These are phyloP conservation scores for Pyronema domesticum DNA, from an alignment of 495 filamentous ascomycete species.

Conservation along the genomic window DNA sequence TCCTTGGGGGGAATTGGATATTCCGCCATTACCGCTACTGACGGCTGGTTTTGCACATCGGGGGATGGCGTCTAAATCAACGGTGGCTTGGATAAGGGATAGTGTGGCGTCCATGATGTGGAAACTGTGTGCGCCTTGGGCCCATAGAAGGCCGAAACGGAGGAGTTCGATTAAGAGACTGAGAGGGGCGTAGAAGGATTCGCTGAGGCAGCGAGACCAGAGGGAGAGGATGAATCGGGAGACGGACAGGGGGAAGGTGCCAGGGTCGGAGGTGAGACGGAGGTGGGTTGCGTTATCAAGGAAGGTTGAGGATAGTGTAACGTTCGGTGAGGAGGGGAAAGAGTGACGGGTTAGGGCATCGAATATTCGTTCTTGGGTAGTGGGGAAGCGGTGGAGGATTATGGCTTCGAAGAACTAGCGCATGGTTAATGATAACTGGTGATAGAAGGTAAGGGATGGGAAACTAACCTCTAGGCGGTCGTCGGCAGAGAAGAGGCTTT, in stretches of 20 bases:
- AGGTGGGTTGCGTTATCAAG: slow-evolving; percentile 35
- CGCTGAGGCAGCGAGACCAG: slow-evolving; percentile 45
- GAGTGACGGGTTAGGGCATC: slow-evolving; percentile 33
- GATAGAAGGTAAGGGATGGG: background rate
- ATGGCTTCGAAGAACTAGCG: slow-evolving; percentile 38
- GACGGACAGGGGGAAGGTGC: slow-evolving; percentile 33
- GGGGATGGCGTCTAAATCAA: slow-evolving; percentile 40
- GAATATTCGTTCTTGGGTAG: slow-evolving; percentile 35
- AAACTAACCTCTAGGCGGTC: slow-evolving; percentile 23
- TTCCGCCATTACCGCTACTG: slow-evolving; percentile 35
- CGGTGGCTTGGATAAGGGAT: slow-evolving; percentile 36
- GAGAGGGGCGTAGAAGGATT: slow-evolving; percentile 37
- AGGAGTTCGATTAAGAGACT: slow-evolving; percentile 41
- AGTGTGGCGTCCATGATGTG: slow-evolving; percentile 36
- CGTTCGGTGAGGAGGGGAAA: slow-evolving; percentile 38
- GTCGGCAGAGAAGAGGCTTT: slow-evolving; percentile 25
- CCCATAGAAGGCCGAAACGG: slow-evolving; percentile 35
- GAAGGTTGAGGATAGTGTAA: slow-evolving; percentile 39
- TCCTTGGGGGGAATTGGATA: slow-evolving; percentile 16
- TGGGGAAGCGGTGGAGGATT: slow-evolving; percentile 36
- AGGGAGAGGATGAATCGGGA: slow-evolving; percentile 35
- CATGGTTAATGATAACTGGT: slow-evolving; percentile 1
- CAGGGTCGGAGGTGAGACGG: slow-evolving; percentile 16
- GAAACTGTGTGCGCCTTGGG: slow-evolving; percentile 29
- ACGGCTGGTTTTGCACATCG: slow-evolving; percentile 32